Base-by-base conservation (phyloP, 345 rosid species). In the Euphorbia peplus region DNA sequence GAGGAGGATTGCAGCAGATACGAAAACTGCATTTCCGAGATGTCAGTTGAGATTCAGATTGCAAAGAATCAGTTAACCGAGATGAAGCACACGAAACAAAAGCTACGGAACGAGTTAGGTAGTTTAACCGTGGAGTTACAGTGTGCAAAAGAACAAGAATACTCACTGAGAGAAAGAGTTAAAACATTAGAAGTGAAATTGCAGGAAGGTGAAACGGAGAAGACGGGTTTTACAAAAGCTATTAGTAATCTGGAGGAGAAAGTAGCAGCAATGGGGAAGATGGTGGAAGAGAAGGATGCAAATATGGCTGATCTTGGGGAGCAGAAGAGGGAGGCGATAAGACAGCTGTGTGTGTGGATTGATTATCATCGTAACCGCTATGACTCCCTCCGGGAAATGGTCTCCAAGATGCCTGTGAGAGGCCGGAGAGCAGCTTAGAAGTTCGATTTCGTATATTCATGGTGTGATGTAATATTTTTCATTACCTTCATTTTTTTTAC, bases 251-350 rank as follows among this genome's bases (percentile, higher is more conserved):
- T 80, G 19, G 85, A 78, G 77, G 53, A 64, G 54, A 79, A 59
- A 64, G 73, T 73, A 14, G 74, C 32, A 41, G 88, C 80, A 52
- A 48, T 89, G 65, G 91, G 89, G 84, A 74, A 47, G 22, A 28
- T 47, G n/a, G 59, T 70, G 85, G 79, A 69, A 65, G 84, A 79
- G 65, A 75, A 81, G 72, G 91, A 89, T 11, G 84, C 75, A 15
- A 74, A 35, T 7, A 32, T 86, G 47, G 21, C 62, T 67, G 83
- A 75, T 9, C 70, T 91, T 1, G 93, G 88, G 22, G 97, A 89
- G 69, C 88, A 83, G 86, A 89, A 95, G 79, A 86, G 88, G 77
- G 99, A 95, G 69, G 97, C 97, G 29, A 95, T 92, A 55, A 81
- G 99, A 81, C 99, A 95, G 77, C 96, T 91, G 0, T 95, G 99